These are phyloP conservation scores for Cajanus cajan DNA, from an alignment of 306 rosid genomes.

Conservation along the genomic window DNA sequence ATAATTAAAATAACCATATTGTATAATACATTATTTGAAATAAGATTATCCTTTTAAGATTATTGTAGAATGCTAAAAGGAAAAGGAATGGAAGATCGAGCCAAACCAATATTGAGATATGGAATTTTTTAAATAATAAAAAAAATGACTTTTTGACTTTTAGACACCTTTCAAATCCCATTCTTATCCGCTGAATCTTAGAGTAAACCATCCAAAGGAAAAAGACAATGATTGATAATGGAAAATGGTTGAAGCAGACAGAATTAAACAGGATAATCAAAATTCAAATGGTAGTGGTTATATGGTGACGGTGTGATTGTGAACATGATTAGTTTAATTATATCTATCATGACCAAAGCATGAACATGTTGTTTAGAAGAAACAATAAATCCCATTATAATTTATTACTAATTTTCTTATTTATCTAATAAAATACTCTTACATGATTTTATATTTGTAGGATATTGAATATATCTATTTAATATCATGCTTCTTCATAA, in stretches of 20 bases:
- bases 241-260: slow-evolving; percentile 34
- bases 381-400: not conserved
- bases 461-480: not conserved
- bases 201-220: slow-evolving; percentile 27
- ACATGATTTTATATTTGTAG: not conserved
- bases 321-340: slow-evolving; percentile 41
- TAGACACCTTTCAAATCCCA: slow-evolving; percentile 27
- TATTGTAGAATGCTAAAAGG: not conserved
- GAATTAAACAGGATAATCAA: slow-evolving; percentile 12
- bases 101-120: slow-evolving; percentile 30
- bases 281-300: slow-evolving; percentile 40
- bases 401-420: not conserved
- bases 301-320: slow-evolving; percentile 39
- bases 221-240: slow-evolving; percentile 29
- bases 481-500: not conserved
- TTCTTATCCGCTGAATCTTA: slow-evolving; percentile 35
- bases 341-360: slow-evolving; percentile 33
- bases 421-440: not conserved
- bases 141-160: slow-evolving; percentile 33
- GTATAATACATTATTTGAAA: not conserved
- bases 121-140: not conserved
- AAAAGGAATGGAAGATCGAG: not conserved
- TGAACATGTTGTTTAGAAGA: not conserved
- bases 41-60: not conserved
- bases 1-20: not conserved